Conservation (phyloP, 169 alveolate genomes). For the Plasmodium ovale region DNA sequence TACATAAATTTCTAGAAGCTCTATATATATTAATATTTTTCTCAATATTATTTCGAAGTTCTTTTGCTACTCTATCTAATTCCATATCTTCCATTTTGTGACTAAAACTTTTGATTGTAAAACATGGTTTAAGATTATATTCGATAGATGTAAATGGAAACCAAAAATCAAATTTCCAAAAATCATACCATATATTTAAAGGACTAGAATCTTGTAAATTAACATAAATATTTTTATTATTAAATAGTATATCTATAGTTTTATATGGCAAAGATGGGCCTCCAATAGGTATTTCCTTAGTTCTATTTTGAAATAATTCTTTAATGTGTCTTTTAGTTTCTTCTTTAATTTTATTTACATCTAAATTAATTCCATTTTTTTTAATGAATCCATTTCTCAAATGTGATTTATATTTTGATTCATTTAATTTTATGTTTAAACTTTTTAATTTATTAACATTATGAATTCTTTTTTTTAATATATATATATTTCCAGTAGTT, state of each 20-base stretch:
- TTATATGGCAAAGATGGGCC: slow-evolving; percentile 81
- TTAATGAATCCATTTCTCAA: slow-evolving; percentile 43
- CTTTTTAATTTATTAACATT: slow-evolving; percentile 45
- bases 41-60: slow-evolving; percentile 77
- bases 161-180: slow-evolving; percentile 80
- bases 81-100: slow-evolving; percentile 79
- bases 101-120: slow-evolving; percentile 73
- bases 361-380: slow-evolving; percentile 14
- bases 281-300: slow-evolving; percentile 18
- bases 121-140: slow-evolving; percentile 30
- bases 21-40: slow-evolving; percentile 81
- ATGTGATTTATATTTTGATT: slow-evolving; percentile 57
- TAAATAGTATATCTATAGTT: slow-evolving; percentile 84
- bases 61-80: slow-evolving; percentile 77
- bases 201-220: slow-evolving; percentile 85
- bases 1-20: slow-evolving; percentile 86
- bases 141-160: slow-evolving; percentile 82
- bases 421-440: slow-evolving; percentile 40
- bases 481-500: slow-evolving; percentile 83
- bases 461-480: slow-evolving; percentile 78
- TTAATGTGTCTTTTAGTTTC: slow-evolving; percentile 76
- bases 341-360: slow-evolving; percentile 21
- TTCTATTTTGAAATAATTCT: slow-evolving; percentile 68
- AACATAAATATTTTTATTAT: slow-evolving; percentile 85
- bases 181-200: slow-evolving; percentile 82